Evolutionary conservation across 768 basidiomycete genomes (phyloP).

Genomic region (Baorangia bicolor): DNA sequence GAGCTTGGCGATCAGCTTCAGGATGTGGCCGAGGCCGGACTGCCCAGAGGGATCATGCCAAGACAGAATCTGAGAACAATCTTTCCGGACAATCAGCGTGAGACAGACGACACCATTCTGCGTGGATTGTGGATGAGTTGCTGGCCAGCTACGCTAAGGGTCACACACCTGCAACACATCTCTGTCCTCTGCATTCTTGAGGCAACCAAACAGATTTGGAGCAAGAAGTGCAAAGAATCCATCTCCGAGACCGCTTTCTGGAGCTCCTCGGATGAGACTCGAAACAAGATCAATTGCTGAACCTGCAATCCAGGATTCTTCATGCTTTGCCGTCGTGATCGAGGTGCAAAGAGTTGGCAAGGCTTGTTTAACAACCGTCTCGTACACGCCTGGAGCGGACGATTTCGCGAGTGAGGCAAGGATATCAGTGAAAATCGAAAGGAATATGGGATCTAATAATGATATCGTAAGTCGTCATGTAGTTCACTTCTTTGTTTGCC

Average conservation of each 20-base stretch:
- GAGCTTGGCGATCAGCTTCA: slow-evolving; percentile 74
- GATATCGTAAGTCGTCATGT: background rate
- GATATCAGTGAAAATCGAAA: slow-evolving; percentile 82
- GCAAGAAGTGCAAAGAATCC: slow-evolving; percentile 79
- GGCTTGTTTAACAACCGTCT: slow-evolving; percentile 67
- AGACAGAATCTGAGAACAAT: slow-evolving; percentile 72
- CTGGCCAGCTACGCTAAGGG: background rate
- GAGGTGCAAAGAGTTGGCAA: slow-evolving; percentile 71
- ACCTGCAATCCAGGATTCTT: slow-evolving; percentile 73
- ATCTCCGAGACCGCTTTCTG: slow-evolving; percentile 64
- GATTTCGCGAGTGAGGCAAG: slow-evolving; percentile 68
- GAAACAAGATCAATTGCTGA: slow-evolving; percentile 82
- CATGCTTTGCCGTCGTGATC: slow-evolving; percentile 53
- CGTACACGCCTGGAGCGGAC: slow-evolving; percentile 58
- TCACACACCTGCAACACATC: slow-evolving; percentile 70
- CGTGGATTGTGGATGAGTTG: background rate
- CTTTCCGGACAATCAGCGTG: slow-evolving; percentile 84
- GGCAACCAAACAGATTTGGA: slow-evolving; percentile 67
- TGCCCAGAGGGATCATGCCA: slow-evolving; percentile 71
- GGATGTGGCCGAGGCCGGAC: slow-evolving; percentile 71
- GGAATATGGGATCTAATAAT: slow-evolving; percentile 78
- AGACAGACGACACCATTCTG: slow-evolving; percentile 84
- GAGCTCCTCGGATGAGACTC: slow-evolving; percentile 67
- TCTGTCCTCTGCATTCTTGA: slow-evolving; percentile 76
- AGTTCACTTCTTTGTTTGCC: background rate